phyloP scores from a whole-genome alignment of 2,329 filamentous ascomycete genomes.

The Ophiocordyceps camponoti-floridani region DNA sequence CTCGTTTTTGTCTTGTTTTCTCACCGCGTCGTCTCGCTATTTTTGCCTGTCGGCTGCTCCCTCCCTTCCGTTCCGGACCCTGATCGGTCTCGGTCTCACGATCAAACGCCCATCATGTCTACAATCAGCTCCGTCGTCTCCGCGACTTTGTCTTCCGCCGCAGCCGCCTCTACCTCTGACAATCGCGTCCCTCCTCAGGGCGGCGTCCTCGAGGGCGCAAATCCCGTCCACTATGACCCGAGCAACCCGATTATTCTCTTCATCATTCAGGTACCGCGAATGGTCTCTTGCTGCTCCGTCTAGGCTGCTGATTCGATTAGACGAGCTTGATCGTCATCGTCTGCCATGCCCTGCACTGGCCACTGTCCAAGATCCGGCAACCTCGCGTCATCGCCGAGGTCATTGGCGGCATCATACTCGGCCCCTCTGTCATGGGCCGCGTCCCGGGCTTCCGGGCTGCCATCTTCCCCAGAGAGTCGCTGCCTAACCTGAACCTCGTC shows the following conservation, averaged over 20 bases:
- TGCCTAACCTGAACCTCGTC: conserved; percentile 57
- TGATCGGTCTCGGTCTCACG: not conserved
- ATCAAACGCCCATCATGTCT: not conserved
- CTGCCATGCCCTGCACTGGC: conserved; percentile 46
- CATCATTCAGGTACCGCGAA: conserved; percentile 45
- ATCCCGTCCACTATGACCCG: conserved; percentile 49
- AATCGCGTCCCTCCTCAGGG: conserved; percentile 15
- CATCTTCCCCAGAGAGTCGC: conserved; percentile 62
- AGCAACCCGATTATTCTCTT: conserved; percentile 60
- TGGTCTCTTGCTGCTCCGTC: not conserved
- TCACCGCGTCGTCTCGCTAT: not conserved
- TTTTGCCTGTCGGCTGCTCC: not conserved
- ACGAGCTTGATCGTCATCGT: conserved; percentile 28
- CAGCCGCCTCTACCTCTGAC: not conserved
- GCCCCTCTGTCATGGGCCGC: conserved; percentile 74
- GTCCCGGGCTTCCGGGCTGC: conserved; percentile 60
- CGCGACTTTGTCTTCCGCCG: not conserved
- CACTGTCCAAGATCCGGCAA: conserved; percentile 58
- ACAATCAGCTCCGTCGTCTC: not conserved
- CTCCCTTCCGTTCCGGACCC: not conserved
- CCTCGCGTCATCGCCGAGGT: conserved; percentile 75
- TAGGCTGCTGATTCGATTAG: conserved; percentile 5
- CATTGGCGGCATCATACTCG: conserved; percentile 67
- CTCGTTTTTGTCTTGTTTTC: not conserved
- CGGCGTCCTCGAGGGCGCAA: conserved; percentile 53